These are phyloP conservation scores for Themeda triandra DNA, from an alignment of 176 grass and related monocot species.

Conservation along the genomic window DNA sequence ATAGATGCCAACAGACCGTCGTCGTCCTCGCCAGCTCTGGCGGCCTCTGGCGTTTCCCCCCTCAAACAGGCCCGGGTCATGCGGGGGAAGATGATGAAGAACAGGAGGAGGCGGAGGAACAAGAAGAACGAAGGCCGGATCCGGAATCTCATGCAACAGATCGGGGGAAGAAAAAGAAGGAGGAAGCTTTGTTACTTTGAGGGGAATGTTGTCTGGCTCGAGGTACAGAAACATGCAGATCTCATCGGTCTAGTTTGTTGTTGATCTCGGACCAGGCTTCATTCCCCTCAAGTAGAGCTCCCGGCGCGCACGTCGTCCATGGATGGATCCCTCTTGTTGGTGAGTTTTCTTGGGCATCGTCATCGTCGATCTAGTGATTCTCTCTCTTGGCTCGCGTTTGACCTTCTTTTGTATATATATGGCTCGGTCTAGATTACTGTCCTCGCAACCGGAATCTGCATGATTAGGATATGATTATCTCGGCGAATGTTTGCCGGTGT, in stretches of 20 bases:
- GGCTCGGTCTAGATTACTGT: too few relatives aligned
- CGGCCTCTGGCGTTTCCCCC: neutral
- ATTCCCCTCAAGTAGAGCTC: slow-evolving; percentile 79
- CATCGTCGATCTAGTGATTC: neutral
- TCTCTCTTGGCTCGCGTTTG: neutral
- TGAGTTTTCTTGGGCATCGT: slow-evolving; percentile 11
- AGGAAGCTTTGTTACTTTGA: slow-evolving; percentile 38
- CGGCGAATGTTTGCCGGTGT: neutral
- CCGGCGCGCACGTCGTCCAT: neutral
- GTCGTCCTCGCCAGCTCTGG: slow-evolving; percentile 1
- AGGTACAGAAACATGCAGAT: slow-evolving; percentile 25
- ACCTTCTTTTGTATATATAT: neutral
- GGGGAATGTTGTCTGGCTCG: slow-evolving; percentile 69
- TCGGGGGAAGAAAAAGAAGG: neutral
- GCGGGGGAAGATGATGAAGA: neutral
- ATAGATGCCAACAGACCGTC: slow-evolving; percentile 34
- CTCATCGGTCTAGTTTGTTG: slow-evolving; percentile 16
- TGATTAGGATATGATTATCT: slow-evolving; percentile 42
- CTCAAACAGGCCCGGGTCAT: slow-evolving; percentile 23
- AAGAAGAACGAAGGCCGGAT: neutral
- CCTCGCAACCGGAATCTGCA: neutral
- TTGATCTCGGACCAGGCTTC: slow-evolving; percentile 99
- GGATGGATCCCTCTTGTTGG: neutral
- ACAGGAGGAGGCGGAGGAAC: neutral
- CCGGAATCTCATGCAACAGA: neutral